Conservation (phyloP, 768 basidiomycete species). For the Coprinellus aureogranulatus region DNA sequence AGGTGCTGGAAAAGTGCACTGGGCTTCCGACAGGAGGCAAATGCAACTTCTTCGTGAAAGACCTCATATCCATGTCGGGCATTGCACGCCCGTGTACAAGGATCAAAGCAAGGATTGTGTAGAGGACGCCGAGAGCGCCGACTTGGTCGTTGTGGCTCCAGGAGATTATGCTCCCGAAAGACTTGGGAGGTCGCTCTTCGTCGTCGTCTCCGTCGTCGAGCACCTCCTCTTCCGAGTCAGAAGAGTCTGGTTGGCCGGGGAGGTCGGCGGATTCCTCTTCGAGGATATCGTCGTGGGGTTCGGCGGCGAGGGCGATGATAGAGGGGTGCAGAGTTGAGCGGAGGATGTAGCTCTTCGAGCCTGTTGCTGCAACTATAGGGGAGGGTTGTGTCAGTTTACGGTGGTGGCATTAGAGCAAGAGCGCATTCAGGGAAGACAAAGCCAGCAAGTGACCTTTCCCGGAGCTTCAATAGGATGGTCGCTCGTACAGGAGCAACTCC, state of each 20-base stretch:
- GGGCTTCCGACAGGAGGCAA: conserved; percentile 41
- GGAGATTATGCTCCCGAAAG: conserved; percentile 68
- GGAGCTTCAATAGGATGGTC: neutral
- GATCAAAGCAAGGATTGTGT: conserved; percentile 79
- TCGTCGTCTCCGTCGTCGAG: conserved; percentile 45
- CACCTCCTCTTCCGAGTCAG: conserved; percentile 41
- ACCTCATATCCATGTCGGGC: conserved; percentile 72
- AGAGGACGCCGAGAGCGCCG: conserved; percentile 68
- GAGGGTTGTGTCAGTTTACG: neutral
- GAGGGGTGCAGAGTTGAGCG: conserved; percentile 65
- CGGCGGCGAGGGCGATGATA: conserved; percentile 61
- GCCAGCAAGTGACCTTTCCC: too few species aligned
- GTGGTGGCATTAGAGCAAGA: too few species aligned
- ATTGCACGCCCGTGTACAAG: conserved; percentile 77
- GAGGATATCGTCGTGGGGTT: conserved; percentile 52
- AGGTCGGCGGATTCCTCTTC: conserved; percentile 48
- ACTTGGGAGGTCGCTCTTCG: conserved; percentile 36
- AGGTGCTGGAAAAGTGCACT: conserved; percentile 51
- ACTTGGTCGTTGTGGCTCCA: conserved; percentile 72
- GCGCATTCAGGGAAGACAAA: too few species aligned
- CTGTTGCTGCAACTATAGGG: conserved; percentile 47
- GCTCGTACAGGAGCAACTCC: neutral
- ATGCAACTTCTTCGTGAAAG: conserved; percentile 65
- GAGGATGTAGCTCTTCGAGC: conserved; percentile 81
- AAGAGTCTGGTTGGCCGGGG: conserved; percentile 13